These are phyloP conservation scores for Hypoxylon lenormandii DNA, from an alignment of 495 filamentous ascomycete genomes.

Conservation along the genomic window DNA sequence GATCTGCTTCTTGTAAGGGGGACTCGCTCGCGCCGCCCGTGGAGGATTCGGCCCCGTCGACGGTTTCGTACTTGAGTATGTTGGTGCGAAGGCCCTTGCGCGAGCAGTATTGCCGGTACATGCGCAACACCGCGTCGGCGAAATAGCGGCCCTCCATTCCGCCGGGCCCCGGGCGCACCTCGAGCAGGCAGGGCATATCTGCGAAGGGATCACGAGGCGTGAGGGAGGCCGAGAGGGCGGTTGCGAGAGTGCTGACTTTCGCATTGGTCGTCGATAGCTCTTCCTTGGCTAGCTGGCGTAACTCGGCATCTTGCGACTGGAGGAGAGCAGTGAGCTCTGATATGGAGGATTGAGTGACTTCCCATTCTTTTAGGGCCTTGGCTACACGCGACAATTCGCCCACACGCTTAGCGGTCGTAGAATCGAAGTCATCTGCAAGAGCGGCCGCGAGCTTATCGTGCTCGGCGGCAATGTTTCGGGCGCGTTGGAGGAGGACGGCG, in stretches of 20 bases:
- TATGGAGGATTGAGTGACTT: constrained; percentile 68
- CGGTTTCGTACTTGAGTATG: constrained; percentile 65
- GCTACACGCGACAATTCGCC: constrained; percentile 80
- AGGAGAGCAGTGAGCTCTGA: constrained; percentile 65
- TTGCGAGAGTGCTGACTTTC: constrained; percentile 69
- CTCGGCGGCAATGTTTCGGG: constrained; percentile 55
- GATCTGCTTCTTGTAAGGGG: constrained; percentile 79
- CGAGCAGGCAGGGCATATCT: constrained; percentile 88
- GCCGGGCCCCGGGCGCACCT: constrained; percentile 93
- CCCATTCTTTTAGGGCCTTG: constrained; percentile 75
- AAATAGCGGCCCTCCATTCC: constrained; percentile 92
- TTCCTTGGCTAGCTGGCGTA: constrained; percentile 76
- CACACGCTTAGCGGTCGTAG: constrained; percentile 76
- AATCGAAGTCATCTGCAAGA: constrained; percentile 73
- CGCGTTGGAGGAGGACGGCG: constrained; percentile 57
- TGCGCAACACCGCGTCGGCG: constrained; percentile 83
- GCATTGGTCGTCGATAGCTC: constrained; percentile 75
- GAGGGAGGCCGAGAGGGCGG: constrained; percentile 75
- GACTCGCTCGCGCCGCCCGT: constrained; percentile 68
- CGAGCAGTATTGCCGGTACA: constrained; percentile 86
- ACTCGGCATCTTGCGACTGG: constrained; percentile 63
- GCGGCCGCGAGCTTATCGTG: constrained; percentile 74
- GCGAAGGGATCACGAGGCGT: constrained; percentile 92
- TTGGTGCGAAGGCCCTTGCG: constrained; percentile 62
- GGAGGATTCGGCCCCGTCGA: constrained; percentile 68